phyloP scores from a whole-genome alignment of 2,329 filamentous ascomycete species.

The Epichloe scottii region DNA sequence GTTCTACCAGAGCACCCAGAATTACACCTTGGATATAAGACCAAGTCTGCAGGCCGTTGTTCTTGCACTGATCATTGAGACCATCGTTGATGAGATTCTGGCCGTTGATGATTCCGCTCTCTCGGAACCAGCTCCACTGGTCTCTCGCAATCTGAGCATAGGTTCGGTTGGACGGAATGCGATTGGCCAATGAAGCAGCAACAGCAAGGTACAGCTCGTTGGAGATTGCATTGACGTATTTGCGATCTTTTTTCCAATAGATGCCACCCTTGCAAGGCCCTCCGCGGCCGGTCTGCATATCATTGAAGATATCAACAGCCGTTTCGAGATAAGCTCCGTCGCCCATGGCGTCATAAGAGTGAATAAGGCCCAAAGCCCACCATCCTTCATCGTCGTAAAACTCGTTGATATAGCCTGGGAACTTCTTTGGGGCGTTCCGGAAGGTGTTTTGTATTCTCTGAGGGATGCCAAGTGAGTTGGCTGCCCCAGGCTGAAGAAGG shows the following conservation, averaged over 20 bases:
- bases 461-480: slow-evolving; percentile 25
- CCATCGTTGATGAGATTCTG: slow-evolving; percentile 42
- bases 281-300: slow-evolving; percentile 36
- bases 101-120: slow-evolving; percentile 38
- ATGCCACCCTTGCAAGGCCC: slow-evolving; percentile 39
- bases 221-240: slow-evolving; percentile 40
- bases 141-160: slow-evolving; percentile 36
- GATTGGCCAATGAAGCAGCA: slow-evolving; percentile 40
- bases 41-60: slow-evolving; percentile 39
- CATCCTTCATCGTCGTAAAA: slow-evolving; percentile 50
- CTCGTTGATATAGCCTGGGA: slow-evolving; percentile 33
- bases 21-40: slow-evolving; percentile 48
- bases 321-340: slow-evolving; percentile 38
- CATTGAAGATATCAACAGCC: slow-evolving; percentile 40
- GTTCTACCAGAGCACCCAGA: slow-evolving; percentile 40
- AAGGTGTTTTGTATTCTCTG: slow-evolving; percentile 32
- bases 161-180: slow-evolving; percentile 28
- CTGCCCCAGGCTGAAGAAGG: slow-evolving; percentile 18
- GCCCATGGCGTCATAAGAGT: slow-evolving; percentile 40
- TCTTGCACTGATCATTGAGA: slow-evolving; percentile 33
- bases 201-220: slow-evolving; percentile 46
- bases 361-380: slow-evolving; percentile 49
- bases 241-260: slow-evolving; percentile 40
- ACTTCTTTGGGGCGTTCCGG: slow-evolving; percentile 28
- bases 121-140: slow-evolving; percentile 40